Evolutionary conservation across 108 stramenopile genomes (phyloP), one percentile per base, ranked within the genome.

Genomic region (Skeletonema potamos): DNA sequence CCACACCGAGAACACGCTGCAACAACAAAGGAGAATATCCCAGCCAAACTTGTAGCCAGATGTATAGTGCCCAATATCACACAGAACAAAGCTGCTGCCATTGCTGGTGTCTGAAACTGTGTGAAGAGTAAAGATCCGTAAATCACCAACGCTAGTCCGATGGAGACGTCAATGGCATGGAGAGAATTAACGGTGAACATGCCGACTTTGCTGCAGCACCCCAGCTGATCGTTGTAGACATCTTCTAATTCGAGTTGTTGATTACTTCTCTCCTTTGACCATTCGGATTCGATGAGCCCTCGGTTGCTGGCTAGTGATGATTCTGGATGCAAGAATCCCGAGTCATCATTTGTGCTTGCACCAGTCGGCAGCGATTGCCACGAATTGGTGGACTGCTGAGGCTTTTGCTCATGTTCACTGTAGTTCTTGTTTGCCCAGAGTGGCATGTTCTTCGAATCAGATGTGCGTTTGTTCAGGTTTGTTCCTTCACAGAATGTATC

Each of bases 71-170:
- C 76, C 29, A 77, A 33, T 30, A 77, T 61, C 20, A 77, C 34
- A 29, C 68, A 77, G 28, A 77, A 77, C 12, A 64, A 32, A 8
- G 46, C 76, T 17, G 76, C 76, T 4, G 76, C 76, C 68, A 70
- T 69, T 3, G 76, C 76, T 2, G 76, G 76, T 36, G 54, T 43
- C 43, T 63, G 39, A 28, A 77, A 77, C 43, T 77, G 76, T 0
- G 66, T 62, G 1, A 57, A 54, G 8, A 77, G 13, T 2, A 77
- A 58, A 9, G 68, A 69, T 18, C 76, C 76, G 37, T 77, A 77
- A n/a, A 77, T 44, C 0, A 77, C 64, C 27, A 64, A 28, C 12
- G 68, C 26, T 2, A 77, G 43, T 0, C 76, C 76, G 4, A 70
- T 13, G 12, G 18, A 64, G 3, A 48, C 28, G 27, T 77, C 76